Conservation (phyloP, 2,329 filamentous ascomycete species). For the Arthrobotrys iridis region DNA sequence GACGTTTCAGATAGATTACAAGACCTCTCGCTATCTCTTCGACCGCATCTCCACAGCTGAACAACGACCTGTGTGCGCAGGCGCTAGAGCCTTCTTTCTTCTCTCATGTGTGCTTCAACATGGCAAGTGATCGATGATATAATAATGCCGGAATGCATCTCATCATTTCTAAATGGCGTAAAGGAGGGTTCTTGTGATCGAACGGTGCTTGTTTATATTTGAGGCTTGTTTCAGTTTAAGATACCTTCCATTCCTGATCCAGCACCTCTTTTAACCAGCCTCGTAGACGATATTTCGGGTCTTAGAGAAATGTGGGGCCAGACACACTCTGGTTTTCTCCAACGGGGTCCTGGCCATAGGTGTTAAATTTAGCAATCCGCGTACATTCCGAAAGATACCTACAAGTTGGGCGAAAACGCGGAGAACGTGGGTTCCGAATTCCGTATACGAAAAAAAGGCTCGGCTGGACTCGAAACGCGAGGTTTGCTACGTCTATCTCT, state of each 20-base stretch:
- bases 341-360: background rate
- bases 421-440: conserved; percentile 12
- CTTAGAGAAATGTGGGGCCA: background rate
- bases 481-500: background rate
- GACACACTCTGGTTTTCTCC: too few relatives aligned
- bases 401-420: conserved; percentile 11
- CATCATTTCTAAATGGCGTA: background rate
- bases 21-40: conserved; percentile 11
- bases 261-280: conserved; percentile 9
- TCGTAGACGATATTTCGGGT: conserved; percentile 5
- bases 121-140: conserved; percentile 48
- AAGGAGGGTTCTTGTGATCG: conserved; percentile 23
- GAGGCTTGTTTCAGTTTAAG: conserved; percentile 25
- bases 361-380: conserved; percentile 37
- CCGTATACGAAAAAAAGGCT: background rate
- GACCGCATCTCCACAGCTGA: conserved; percentile 19
- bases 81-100: conserved; percentile 5
- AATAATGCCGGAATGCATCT: conserved; percentile 29
- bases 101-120: background rate
- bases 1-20: conserved; percentile 52
- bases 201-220: background rate
- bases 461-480: background rate
- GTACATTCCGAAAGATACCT: background rate
- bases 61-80: background rate
- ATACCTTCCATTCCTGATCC: conserved; percentile 31